Evolutionary conservation across 202 grass and related monocot species (phyloP), one percentile per base, ranked within the genome.

Genomic region (Zizania palustris): DNA sequence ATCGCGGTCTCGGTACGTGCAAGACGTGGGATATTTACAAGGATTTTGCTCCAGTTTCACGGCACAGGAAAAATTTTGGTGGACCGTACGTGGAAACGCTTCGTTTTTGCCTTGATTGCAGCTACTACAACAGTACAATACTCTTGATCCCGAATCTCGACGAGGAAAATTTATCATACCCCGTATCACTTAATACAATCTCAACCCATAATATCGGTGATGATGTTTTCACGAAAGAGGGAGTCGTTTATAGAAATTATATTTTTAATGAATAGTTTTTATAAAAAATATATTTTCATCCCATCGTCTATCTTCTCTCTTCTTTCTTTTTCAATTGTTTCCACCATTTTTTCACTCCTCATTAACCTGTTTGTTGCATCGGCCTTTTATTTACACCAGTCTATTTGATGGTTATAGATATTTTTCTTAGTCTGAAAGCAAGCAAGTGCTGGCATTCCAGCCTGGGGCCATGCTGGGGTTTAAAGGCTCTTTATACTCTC

Each of bases 161-260:
- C 22, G 39, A 48, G 11, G 36, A 38, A 69, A 13, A 20, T n/a
- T 77, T 62, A 66, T 66, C 12, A 56, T 57, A 22, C 42, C 39
- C 4, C 54, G 1, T 53, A 48, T 76, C 83, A 49, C 76, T 62
- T 80, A n/a, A n/a, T n/a, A n/a, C n/a, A n/a, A n/a, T n/a, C n/a
- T n/a, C n/a, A n/a, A n/a, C n/a, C n/a, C n/a, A n/a, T n/a, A n/a
- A n/a, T n/a, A n/a, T n/a, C n/a, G n/a, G n/a, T n/a, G n/a, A n/a
- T n/a, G n/a, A n/a, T n/a, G n/a, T n/a, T n/a, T n/a, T n/a, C n/a
- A n/a, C n/a, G n/a, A n/a, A n/a, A n/a, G n/a, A n/a, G n/a, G n/a
- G n/a, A n/a, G n/a, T n/a, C n/a, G n/a, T n/a, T n/a, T n/a, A n/a
- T n/a, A n/a, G n/a, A n/a, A n/a, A n/a, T n/a, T n/a, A n/a, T n/a